Base-by-base conservation (phyloP, 2,329 filamentous ascomycete species). In the Fusarium continuum region DNA sequence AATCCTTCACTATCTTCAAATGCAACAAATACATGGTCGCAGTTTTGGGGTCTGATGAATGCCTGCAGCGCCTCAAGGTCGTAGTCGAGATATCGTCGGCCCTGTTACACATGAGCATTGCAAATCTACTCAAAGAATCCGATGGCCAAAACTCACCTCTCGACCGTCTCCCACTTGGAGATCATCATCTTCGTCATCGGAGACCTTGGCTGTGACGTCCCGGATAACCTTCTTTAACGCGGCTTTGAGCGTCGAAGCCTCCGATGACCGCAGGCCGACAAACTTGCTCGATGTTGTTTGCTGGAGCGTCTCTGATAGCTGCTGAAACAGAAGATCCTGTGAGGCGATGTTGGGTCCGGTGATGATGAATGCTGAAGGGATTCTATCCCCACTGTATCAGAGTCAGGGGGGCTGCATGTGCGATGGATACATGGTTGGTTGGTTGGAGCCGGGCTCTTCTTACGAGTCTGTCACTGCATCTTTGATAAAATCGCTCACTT, bases 1-100 rank as follows among this genome's bases (percentile, higher is more conserved):
- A 95, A 93, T 1, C 89, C 91, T 75, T 95, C 92, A 61, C 90
- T 92, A 70, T 95, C 91, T 73, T 93, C 89, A 56, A 95, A 87
- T 0, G 89, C 87, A 43, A 96, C 80, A 46, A 92, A 83, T 9
- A 94, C 83, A 65, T 87, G 86, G 34, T 83, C 76, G 25, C 82
- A 83, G 20, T 76, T 74, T 31, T 83, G 82, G 8, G 80, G 77
- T 55, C 80, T 81, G 13, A 88, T 80, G 74, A 85, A 88, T 22
- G 85, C 82, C 59, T 88, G 78, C 25, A 95, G 76, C 20, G 90
- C 86, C 68, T 91, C 88, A 14, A 95, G 82, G 70, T 95, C 92
- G 72, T 94, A 95, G 68, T 91, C 89, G 3, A 94, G 82, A 56
- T 91, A 85, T 73, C 85, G 88, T 28, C 84, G 84, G 2, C 85